These are phyloP conservation scores for Calocera viscosa DNA, from an alignment of 768 basidiomycete species.

Conservation along the genomic window DNA sequence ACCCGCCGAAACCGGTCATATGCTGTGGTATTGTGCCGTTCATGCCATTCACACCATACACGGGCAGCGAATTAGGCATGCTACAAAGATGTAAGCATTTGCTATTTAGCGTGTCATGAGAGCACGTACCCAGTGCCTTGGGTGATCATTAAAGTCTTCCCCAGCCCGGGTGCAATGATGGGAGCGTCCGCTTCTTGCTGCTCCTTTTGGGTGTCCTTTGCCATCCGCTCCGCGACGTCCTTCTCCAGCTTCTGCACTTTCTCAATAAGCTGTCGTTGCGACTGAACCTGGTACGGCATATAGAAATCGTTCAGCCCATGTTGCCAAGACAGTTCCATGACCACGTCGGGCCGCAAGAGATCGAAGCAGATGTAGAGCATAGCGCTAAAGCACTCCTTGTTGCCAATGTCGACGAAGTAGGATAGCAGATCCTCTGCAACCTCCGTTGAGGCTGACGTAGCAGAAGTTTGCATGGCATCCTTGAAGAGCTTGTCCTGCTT, in stretches of 20 bases:
- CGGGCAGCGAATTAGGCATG: background rate
- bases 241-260: slow-evolving; percentile 69
- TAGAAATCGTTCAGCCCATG: slow-evolving; percentile 93
- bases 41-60: slow-evolving; percentile 1
- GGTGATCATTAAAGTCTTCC: slow-evolving; percentile 51
- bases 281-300: slow-evolving; percentile 91
- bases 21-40: slow-evolving; percentile 26
- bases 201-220: slow-evolving; percentile 81
- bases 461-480: slow-evolving; percentile 88
- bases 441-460: slow-evolving; percentile 68
- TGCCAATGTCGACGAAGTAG: slow-evolving; percentile 97
- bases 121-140: slow-evolving; percentile 51
- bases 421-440: slow-evolving; percentile 89
- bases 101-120: background rate
- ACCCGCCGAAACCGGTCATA: slow-evolving; percentile 53
- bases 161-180: slow-evolving; percentile 75
- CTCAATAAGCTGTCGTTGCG: slow-evolving; percentile 63
- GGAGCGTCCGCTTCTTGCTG: slow-evolving; percentile 73
- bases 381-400: slow-evolving; percentile 94
- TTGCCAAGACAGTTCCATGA: slow-evolving; percentile 93
- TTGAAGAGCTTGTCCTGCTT: slow-evolving; percentile 97
- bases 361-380: slow-evolving; percentile 89
- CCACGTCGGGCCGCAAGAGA: slow-evolving; percentile 80
- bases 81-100: background rate
- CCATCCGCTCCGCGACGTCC: slow-evolving; percentile 74